Evolutionary conservation across 208 protist species (phyloP), one percentile per base, ranked within the genome.

Genomic region (Crithidia thermophila): DNA sequence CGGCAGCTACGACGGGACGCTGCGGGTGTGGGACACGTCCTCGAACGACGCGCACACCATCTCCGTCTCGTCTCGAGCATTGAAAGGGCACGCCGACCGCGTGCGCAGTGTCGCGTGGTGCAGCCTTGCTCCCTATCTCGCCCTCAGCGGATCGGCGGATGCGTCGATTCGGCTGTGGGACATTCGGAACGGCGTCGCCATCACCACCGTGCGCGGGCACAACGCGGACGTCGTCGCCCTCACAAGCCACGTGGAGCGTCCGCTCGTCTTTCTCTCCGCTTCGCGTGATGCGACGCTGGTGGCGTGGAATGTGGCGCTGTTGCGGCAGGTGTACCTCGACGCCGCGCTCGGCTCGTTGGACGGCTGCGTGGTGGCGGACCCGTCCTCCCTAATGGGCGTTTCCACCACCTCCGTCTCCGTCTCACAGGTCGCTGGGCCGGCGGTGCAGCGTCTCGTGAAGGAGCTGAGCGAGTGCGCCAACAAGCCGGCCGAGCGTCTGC

Each of bases 141-240:
- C 84, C 34, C 40, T 98, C 37, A 94, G 87, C 52, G 91, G 89
- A 25, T 84, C 77, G 16, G 83, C 66, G 37, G 94, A 98, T 67
- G 78, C 76, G 21, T 87, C 92, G 20, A 81, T 98, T 31, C 88
- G 93, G 23, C 46, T 98, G 39, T 98, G 94, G 94, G 92, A 98
- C 72, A 53, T 93, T 18, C 86, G 90, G 58, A 90, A 76, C 53
- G 79, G 78, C 11, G 58, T 70, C 13, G 82, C 82, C 67, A 50
- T 98, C 18, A 67, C 66, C 0, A 79, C 83, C 14, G 75, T 94
- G 10, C 82, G 90, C 11, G 81, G 90, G n/a, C 93, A 98, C 74
- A 90, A 82, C 67, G 77, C 87, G n/a, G 92, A 95, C 23, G 90
- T 98, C 11, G 79, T 86, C 53, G 74, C 88, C 28, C 49, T 98